Evolutionary conservation across 768 basidiomycete species (phyloP).

Genomic region (Tulasnella sp.): DNA sequence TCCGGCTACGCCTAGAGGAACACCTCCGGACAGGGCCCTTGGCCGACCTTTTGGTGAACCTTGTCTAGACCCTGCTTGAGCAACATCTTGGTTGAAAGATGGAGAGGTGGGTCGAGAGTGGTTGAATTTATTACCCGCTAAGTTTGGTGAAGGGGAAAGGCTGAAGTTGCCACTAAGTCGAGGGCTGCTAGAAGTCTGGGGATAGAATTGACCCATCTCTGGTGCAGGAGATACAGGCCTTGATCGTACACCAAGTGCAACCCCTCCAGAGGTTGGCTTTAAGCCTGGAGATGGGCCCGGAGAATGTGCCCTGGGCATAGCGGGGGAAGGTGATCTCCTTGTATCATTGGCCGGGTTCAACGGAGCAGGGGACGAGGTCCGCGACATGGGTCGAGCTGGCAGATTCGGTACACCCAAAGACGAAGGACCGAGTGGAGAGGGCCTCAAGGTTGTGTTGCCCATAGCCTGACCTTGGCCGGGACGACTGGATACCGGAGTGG

Average conservation of each 20-base stretch:
- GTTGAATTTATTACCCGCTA: neutral
- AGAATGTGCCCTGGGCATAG: neutral
- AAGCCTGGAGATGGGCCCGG: slow-evolving; percentile 16
- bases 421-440: neutral
- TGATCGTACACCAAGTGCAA: slow-evolving; percentile 16
- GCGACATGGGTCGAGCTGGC: neutral
- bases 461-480: neutral
- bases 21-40: neutral
- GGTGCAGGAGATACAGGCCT: slow-evolving; percentile 21
- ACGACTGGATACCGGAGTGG: neutral
- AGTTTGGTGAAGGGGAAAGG: neutral
- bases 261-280: slow-evolving; percentile 19
- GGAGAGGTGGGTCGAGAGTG: neutral
- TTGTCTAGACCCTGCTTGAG: neutral
- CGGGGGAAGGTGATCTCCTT: slow-evolving; percentile 10
- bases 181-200: neutral
- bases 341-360: neutral
- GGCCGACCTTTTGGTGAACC: neutral
- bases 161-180: neutral
- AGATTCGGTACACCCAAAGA: neutral
- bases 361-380: slow-evolving; percentile 12
- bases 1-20: neutral
- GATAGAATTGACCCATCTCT: neutral
- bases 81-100: neutral
- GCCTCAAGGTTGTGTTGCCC: neutral